Conservation (phyloP, 2,329 filamentous ascomycete species). For the Phialocephala sp. region DNA sequence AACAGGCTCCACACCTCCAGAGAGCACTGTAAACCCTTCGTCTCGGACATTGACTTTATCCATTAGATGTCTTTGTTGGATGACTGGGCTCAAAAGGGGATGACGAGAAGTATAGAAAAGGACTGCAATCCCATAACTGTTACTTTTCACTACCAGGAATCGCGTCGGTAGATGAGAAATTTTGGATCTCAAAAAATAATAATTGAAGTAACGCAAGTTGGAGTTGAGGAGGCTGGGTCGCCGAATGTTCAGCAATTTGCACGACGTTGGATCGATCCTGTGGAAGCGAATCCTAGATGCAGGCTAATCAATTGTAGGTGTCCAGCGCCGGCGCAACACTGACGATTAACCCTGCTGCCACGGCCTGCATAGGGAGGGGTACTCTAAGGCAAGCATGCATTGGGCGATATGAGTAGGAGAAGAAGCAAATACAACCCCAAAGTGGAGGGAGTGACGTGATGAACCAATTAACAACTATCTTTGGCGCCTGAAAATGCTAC, state of each 20-base stretch:
- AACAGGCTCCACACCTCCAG: conserved; percentile 13
- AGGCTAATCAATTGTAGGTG: neutral
- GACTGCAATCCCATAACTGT: conserved; percentile 8
- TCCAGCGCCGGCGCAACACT: neutral
- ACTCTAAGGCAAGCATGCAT: too few species aligned
- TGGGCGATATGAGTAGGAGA: too few species aligned
- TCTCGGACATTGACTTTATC: conserved; percentile 12
- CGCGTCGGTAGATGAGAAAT: conserved; percentile 9
- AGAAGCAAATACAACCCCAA: neutral
- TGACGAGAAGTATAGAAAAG: conserved; percentile 6
- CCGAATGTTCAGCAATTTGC: conserved; percentile 1
- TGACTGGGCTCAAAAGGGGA: conserved; percentile 6
- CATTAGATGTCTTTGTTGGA: conserved; percentile 11
- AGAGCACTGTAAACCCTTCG: conserved; percentile 12
- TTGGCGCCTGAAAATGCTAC: too few species aligned
- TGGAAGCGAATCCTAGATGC: conserved; percentile 7
- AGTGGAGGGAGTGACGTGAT: neutral
- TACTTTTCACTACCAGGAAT: neutral
- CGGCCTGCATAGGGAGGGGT: too few species aligned
- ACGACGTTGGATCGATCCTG: conserved; percentile 11
- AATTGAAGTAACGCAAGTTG: neutral
- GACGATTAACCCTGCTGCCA: too few species aligned
- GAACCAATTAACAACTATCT: neutral
- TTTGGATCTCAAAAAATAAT: conserved; percentile 2
- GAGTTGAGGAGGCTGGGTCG: conserved; percentile 6